Conservation (phyloP, 768 basidiomycete species). For the Xerocomus brunneocitrinus region DNA sequence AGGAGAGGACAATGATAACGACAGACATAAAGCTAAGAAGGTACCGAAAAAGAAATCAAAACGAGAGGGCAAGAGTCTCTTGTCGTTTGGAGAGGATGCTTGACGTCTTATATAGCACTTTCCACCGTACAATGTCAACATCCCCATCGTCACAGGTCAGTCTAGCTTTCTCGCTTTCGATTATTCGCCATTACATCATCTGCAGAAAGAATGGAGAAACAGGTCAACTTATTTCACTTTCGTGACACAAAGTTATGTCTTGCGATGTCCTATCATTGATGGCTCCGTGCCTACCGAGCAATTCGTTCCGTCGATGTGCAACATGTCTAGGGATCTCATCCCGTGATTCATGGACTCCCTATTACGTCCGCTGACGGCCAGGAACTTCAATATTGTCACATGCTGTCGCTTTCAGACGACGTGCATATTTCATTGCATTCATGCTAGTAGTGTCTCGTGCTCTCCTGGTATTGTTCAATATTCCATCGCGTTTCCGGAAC, state of each 20-base stretch:
- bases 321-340: constrained; percentile 3
- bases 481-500: no score
- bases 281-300: neutral
- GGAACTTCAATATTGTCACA: neutral
- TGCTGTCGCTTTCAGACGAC: neutral
- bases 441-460: constrained; percentile 5
- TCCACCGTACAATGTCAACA: neutral
- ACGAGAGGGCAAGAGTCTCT: constrained; percentile 37
- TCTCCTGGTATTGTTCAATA: neutral
- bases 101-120: constrained; percentile 10
- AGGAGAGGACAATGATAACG: constrained; percentile 26
- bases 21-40: constrained; percentile 19
- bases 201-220: neutral
- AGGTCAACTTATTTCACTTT: neutral
- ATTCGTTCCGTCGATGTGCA: neutral
- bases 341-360: neutral
- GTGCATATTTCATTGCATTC: constrained; percentile 1
- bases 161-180: neutral
- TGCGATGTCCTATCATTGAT: no score
- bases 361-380: constrained; percentile 12
- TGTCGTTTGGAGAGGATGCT: constrained; percentile 34
- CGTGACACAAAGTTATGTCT: no score
- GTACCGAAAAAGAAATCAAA: constrained; percentile 54
- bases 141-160: constrained; percentile 2
- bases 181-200: neutral